Percentiles rank a stretch among this genome's conserved stretches.
Conservation (phyloP, 73 alveolate species). For the Paramecium octaurelia region DNA sequence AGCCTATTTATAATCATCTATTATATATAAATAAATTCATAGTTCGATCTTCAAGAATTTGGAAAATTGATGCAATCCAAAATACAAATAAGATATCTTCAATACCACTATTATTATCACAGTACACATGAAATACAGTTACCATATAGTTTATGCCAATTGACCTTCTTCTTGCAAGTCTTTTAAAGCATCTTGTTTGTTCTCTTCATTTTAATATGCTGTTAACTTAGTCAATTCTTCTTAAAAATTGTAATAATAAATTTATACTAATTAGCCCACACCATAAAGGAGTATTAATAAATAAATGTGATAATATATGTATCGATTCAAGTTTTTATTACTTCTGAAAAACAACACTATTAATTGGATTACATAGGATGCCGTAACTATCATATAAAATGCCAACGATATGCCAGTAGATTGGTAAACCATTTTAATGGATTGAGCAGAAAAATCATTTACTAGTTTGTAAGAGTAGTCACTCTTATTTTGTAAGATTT, state of each 20-base stretch:
- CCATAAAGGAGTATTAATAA: not conserved
- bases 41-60: not conserved
- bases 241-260: not conserved
- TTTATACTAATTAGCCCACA: not conserved
- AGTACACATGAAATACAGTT: not conserved
- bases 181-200: not conserved
- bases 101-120: not conserved
- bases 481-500: not conserved
- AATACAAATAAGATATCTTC: not conserved
- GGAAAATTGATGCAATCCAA: not conserved
- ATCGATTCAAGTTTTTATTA: not conserved
- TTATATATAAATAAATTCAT: not conserved
- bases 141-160: not conserved
- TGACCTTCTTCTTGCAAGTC: not conserved
- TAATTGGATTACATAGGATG: not conserved
- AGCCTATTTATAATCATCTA: not conserved
- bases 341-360: not conserved
- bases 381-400: not conserved
- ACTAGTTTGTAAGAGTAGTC: not conserved
- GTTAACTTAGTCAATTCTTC: slow-evolving; percentile 9
- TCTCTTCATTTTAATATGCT: not conserved
- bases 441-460: slow-evolving; percentile 7
- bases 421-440: not conserved
- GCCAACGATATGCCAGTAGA: not conserved
- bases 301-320: not conserved